Conservation (phyloP, 352 stramenopile species). For the Phytophthora agathidicida region DNA sequence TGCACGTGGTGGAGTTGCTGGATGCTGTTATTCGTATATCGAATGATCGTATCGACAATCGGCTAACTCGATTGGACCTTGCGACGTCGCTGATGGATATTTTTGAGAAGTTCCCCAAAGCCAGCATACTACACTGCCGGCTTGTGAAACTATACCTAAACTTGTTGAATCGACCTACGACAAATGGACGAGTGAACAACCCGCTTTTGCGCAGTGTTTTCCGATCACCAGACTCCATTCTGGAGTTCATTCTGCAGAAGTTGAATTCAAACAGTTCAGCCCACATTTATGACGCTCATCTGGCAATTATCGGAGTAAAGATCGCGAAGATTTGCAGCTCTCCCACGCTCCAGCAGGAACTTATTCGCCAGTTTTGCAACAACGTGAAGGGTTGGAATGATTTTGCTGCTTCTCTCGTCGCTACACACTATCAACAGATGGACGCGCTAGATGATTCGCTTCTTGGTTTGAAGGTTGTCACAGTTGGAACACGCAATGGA, state of each 20-base stretch:
- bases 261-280: conserved; percentile 50
- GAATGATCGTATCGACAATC: conserved; percentile 62
- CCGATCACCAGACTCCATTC: conserved; percentile 65
- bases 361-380: conserved; percentile 79
- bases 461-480: conserved; percentile 30
- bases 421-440: conserved; percentile 80
- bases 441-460: conserved; percentile 69
- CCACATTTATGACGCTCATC: conserved; percentile 72
- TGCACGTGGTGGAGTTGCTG: conserved; percentile 72
- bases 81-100: conserved; percentile 68
- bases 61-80: conserved; percentile 58
- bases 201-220: conserved; percentile 76
- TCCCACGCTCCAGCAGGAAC: conserved; percentile 72
- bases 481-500: conserved; percentile 20
- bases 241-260: conserved; percentile 76
- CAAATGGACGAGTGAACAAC: conserved; percentile 75
- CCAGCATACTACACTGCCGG: conserved; percentile 76
- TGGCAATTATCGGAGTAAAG: conserved; percentile 79
- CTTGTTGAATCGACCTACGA: conserved; percentile 65
- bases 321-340: conserved; percentile 84
- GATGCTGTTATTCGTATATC: conserved; percentile 66
- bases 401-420: conserved; percentile 68
- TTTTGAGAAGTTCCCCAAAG: conserved; percentile 74
- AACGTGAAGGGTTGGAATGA: conserved; percentile 66
- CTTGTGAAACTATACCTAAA: conserved; percentile 76